Conservation (phyloP, 1,139 yeast genomes). For the Diutina rugosa region DNA sequence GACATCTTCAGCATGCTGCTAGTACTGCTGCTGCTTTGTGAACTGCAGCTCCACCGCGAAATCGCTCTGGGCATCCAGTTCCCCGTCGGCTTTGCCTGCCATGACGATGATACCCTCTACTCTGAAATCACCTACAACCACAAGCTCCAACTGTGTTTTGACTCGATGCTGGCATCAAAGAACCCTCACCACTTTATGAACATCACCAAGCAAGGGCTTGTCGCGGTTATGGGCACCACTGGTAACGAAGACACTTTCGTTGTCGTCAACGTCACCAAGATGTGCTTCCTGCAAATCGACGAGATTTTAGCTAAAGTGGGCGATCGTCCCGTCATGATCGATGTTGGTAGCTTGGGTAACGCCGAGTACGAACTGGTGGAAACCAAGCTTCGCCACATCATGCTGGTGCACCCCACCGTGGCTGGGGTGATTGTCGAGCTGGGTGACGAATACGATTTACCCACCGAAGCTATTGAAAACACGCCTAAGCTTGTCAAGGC, state of each 20-base stretch:
- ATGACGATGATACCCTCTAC: constrained; percentile 10
- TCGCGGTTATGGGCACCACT: constrained; percentile 29
- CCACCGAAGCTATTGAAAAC: background rate
- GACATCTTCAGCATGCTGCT: constrained; percentile 29
- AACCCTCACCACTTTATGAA: constrained; percentile 31
- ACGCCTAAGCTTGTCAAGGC: background rate
- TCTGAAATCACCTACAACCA: constrained; percentile 2
- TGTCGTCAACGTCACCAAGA: constrained; percentile 10
- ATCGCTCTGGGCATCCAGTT: constrained; percentile 31
- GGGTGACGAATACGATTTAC: background rate
- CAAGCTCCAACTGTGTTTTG: constrained; percentile 8
- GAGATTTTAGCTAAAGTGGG: background rate
- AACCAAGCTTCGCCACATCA: background rate
- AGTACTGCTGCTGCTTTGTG: constrained; percentile 21
- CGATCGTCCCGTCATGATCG: background rate
- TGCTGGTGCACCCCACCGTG: background rate
- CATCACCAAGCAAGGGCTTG: constrained; percentile 29
- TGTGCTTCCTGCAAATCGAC: background rate
- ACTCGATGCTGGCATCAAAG: constrained; percentile 26
- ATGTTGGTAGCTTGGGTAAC: background rate
- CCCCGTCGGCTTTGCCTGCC: constrained; percentile 28
- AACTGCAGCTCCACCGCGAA: constrained; percentile 35
- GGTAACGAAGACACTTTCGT: constrained; percentile 34
- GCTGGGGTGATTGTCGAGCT: background rate
- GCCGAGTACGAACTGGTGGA: background rate